These are phyloP conservation scores for Teunomyces barrocoloradensis DNA, from an alignment of 805 yeast species.

Conservation along the genomic window DNA sequence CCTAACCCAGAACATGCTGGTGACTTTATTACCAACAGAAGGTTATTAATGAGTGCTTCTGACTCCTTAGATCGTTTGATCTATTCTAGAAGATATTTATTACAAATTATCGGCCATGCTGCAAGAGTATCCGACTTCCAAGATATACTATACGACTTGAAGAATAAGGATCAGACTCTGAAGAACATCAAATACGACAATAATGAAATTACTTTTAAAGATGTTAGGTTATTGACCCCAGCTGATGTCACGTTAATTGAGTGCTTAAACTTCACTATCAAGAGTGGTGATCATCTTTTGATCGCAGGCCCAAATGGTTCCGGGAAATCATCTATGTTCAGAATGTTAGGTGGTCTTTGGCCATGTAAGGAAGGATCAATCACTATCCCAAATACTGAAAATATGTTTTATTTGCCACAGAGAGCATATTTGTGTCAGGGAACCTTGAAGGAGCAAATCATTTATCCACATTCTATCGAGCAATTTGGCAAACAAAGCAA, in stretches of 20 bases:
- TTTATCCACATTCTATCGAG: conserved; percentile 74
- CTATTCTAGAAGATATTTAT: conserved; percentile 77
- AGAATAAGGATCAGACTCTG: conserved; percentile 8
- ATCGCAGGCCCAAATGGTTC: conserved; percentile 97
- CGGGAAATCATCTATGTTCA: conserved; percentile 88
- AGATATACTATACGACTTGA: conserved; percentile 50
- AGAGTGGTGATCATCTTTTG: conserved; percentile 78
- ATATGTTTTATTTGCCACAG: conserved; percentile 88
- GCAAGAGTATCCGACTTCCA: conserved; percentile 70
- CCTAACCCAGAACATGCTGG: conserved; percentile 57
- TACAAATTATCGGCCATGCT: conserved; percentile 81
- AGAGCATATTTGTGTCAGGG: conserved; percentile 83
- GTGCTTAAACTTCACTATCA: conserved; percentile 65
- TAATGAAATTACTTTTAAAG: conserved; percentile 65
- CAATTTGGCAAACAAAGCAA: conserved; percentile 47
- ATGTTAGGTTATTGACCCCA: conserved; percentile 85
- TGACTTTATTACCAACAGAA: conserved; percentile 84
- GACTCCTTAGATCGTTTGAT: conserved; percentile 86
- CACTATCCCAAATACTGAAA: conserved; percentile 60
- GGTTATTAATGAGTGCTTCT: conserved; percentile 78
- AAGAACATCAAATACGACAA: conserved; percentile 29
- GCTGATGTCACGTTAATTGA: conserved; percentile 70
- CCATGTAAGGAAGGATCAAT: conserved; percentile 63
- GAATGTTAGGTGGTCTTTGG: conserved; percentile 93
- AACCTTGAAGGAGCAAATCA: conserved; percentile 80